These are phyloP conservation scores for Eucalyptus tenuipes DNA, from an alignment of 345 rosid species.

Conservation along the genomic window DNA sequence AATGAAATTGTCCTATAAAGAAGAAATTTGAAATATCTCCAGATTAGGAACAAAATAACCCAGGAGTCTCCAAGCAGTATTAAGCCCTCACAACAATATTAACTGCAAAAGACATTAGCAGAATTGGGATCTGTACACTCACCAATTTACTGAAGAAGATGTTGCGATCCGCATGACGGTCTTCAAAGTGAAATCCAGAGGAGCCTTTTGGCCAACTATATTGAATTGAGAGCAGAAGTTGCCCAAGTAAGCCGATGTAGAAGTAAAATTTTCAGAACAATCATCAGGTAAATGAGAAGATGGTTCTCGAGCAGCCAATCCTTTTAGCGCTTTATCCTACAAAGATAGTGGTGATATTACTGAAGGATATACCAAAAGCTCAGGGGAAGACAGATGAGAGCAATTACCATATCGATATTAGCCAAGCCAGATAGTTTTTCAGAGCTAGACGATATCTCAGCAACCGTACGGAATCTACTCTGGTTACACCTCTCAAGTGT, in stretches of 20 bases:
- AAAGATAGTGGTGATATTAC: constrained; percentile 1
- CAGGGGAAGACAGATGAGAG: neutral
- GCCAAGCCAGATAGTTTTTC: constrained; percentile 32
- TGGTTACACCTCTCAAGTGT: constrained; percentile 45
- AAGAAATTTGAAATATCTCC: neutral
- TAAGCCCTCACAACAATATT: neutral
- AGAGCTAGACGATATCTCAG: constrained; percentile 64
- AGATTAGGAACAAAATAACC: neutral
- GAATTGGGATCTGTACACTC: constrained; percentile 2
- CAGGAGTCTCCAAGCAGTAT: neutral
- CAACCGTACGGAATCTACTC: constrained; percentile 63
- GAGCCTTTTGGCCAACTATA: constrained; percentile 47
- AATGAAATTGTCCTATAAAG: neutral
- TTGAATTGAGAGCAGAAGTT: constrained; percentile 38
- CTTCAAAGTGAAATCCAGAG: constrained; percentile 86
- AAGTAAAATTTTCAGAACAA: constrained; percentile 22
- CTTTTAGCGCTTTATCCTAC: constrained; percentile 85
- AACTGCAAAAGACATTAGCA: neutral
- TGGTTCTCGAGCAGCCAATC: constrained; percentile 44
- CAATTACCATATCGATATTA: constrained; percentile 70
- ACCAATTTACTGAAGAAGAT: constrained; percentile 63
- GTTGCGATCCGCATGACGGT: constrained; percentile 48
- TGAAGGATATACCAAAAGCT: neutral
- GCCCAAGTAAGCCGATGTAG: constrained; percentile 13
- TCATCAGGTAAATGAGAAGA: constrained; percentile 15